Percentiles rank a stretch among this genome's conserved stretches.
phyloP scores from a whole-genome alignment of 176 grass and related monocot genomes.

The Puya raimondii region DNA sequence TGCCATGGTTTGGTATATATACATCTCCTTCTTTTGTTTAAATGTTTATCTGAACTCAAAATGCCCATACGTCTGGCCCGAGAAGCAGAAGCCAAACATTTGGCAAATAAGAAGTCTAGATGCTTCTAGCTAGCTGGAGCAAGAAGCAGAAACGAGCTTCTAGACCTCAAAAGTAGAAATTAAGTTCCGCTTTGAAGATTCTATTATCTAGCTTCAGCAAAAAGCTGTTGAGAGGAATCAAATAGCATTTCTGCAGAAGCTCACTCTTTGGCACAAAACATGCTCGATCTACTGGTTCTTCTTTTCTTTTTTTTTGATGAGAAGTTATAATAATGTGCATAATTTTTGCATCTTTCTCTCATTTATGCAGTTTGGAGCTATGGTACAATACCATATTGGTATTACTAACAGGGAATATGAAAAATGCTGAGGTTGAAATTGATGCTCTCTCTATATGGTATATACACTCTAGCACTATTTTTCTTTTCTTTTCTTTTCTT shows the following conservation, averaged over 20 bases:
- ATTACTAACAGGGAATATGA: conserved; percentile 4
- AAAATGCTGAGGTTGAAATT: conserved; percentile 14
- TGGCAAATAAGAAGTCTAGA: too few relatives aligned
- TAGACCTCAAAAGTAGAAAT: too few relatives aligned
- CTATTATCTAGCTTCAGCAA: too few relatives aligned
- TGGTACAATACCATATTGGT: conserved; percentile 19
- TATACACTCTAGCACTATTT: neutral
- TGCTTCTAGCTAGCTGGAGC: too few relatives aligned
- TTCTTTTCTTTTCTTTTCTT: neutral
- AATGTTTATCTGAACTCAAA: neutral
- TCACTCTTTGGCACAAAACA: neutral
- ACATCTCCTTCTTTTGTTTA: neutral
- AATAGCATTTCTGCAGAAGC: neutral
- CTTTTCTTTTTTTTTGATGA: too few relatives aligned
- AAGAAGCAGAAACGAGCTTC: too few relatives aligned
- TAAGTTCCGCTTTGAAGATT: too few relatives aligned
- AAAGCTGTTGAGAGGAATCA: too few relatives aligned
- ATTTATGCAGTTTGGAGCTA: conserved; percentile 16
- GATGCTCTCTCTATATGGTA: conserved; percentile 21
- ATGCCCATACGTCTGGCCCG: too few relatives aligned
- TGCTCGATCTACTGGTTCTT: neutral
- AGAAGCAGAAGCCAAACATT: too few relatives aligned
- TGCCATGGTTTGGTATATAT: conserved; percentile 39
- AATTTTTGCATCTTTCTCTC: neutral
- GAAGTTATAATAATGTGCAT: neutral